Percentiles rank a stretch among this genome's conserved stretches.
phyloP scores from a whole-genome alignment of 2,329 filamentous ascomycete genomes.

The Alternaria rosae region DNA sequence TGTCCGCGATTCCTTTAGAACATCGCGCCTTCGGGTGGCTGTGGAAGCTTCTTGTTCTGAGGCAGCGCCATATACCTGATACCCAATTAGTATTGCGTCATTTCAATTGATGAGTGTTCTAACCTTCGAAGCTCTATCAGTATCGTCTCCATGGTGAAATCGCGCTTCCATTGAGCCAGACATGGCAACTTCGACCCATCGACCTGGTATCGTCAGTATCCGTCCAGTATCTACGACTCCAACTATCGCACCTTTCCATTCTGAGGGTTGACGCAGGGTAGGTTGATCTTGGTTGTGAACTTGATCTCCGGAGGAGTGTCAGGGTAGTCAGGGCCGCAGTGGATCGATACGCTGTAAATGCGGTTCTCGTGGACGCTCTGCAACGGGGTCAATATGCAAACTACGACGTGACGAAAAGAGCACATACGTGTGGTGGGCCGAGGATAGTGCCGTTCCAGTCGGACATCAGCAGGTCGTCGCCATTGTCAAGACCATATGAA shows the following conservation, averaged over 20 bases:
- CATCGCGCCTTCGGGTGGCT: slow-evolving; percentile 85
- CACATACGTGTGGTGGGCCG: slow-evolving; percentile 88
- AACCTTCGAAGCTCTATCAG: slow-evolving; percentile 84
- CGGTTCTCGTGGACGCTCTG: slow-evolving; percentile 97
- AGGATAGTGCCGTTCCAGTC: slow-evolving; percentile 99
- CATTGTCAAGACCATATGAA: slow-evolving; percentile 93
- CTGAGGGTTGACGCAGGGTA: slow-evolving; percentile 86
- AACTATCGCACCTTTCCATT: slow-evolving; percentile 70
- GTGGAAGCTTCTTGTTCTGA: slow-evolving; percentile 91
- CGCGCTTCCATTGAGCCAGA: slow-evolving; percentile 86
- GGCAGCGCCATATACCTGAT: slow-evolving; percentile 89
- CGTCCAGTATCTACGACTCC: neutral
- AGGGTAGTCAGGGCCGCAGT: slow-evolving; percentile 89
- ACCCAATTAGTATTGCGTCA: slow-evolving; percentile 9
- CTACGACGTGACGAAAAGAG: neutral
- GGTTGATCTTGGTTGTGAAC: slow-evolving; percentile 93
- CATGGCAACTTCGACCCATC: slow-evolving; percentile 85
- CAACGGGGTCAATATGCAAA: slow-evolving; percentile 9
- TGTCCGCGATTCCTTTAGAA: slow-evolving; percentile 47
- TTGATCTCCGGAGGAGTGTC: slow-evolving; percentile 87
- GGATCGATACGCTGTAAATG: slow-evolving; percentile 97
- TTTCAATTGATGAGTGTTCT: slow-evolving; percentile 24
- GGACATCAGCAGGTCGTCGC: slow-evolving; percentile 94
- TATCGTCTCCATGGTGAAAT: slow-evolving; percentile 95
- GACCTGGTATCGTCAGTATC: slow-evolving; percentile 62